Conservation (phyloP, 176 grass and related monocot genomes). For the Echinochloa phyllopogon region DNA sequence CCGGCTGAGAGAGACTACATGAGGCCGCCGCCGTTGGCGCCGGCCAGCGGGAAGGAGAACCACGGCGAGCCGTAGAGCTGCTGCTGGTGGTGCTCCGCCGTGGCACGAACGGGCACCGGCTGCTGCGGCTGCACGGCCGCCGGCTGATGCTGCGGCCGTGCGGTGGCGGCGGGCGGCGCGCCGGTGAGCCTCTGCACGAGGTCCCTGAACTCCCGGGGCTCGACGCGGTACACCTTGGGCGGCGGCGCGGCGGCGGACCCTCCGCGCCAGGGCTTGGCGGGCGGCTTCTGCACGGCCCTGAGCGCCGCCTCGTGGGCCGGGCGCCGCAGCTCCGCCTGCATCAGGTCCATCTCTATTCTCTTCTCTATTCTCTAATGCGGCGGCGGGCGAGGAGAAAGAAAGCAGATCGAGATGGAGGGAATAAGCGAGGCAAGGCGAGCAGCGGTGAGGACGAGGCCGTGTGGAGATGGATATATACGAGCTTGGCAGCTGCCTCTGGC, state of each 20-base stretch:
- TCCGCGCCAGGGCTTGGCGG: slow-evolving; percentile 39
- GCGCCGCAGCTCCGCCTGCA: not conserved
- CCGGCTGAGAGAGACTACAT: not conserved
- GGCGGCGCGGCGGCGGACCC: not conserved
- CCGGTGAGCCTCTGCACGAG: slow-evolving; percentile 74
- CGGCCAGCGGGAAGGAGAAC: slow-evolving; percentile 39
- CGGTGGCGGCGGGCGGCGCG: slow-evolving; percentile 4
- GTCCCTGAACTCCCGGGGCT: slow-evolving; percentile 54
- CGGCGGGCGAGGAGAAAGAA: no score
- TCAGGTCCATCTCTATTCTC: slow-evolving; percentile 1
- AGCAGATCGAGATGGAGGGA: no score
- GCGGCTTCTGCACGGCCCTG: slow-evolving; percentile 48
- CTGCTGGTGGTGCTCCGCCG: slow-evolving; percentile 4
- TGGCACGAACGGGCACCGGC: slow-evolving; percentile 18
- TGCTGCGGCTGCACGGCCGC: not conserved
- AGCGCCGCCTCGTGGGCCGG: slow-evolving; percentile 33
- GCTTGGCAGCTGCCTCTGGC: not conserved
- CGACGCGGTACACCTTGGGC: slow-evolving; percentile 68
- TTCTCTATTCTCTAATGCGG: not conserved
- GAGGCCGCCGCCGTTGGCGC: slow-evolving; percentile 18
- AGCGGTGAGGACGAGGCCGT: not conserved
- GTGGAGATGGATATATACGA: not conserved
- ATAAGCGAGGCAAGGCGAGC: no score
- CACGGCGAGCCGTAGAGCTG: slow-evolving; percentile 27
- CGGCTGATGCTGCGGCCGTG: not conserved